Conservation (phyloP, 176 grass and related monocot species). For the Metroxylon sagu region DNA sequence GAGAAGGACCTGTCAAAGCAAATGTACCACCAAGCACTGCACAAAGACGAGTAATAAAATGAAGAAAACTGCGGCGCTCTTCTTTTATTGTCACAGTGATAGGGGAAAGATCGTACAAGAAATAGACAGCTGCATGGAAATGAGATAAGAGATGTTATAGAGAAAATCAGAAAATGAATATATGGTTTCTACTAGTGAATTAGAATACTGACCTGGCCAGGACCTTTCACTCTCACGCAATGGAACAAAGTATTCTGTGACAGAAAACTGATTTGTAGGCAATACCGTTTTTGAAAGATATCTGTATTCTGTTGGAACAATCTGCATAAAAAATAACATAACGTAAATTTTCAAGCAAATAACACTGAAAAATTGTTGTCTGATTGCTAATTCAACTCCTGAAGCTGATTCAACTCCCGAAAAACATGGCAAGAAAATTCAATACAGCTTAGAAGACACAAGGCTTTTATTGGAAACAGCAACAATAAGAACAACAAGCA, state of each 20-base stretch:
- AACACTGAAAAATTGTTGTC: no score
- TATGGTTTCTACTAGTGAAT: no score
- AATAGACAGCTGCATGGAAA: conserved; percentile 71
- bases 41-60: conserved; percentile 90
- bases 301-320: conserved; percentile 94
- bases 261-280: conserved; percentile 98
- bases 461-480: no score
- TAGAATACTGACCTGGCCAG: conserved; percentile 66
- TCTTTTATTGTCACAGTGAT: conserved; percentile 97
- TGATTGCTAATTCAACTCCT: no score
- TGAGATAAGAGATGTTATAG: conserved; percentile 10
- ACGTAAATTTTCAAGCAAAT: no score
- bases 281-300: conserved; percentile 85
- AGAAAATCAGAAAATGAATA: not conserved
- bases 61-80: conserved; percentile 87
- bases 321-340: conserved; percentile 30
- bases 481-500: no score
- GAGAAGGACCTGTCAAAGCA: conserved; percentile 76
- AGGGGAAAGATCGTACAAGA: conserved; percentile 95
- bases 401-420: no score
- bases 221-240: conserved; percentile 54
- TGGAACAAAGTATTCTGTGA: conserved; percentile 88
- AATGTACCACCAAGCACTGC: conserved; percentile 98
- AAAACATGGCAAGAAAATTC: no score
- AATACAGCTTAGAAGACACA: no score